Percentiles rank a stretch among this genome's conserved stretches.
phyloP scores from a whole-genome alignment of 805 yeast species.

The Candida piceae region DNA sequence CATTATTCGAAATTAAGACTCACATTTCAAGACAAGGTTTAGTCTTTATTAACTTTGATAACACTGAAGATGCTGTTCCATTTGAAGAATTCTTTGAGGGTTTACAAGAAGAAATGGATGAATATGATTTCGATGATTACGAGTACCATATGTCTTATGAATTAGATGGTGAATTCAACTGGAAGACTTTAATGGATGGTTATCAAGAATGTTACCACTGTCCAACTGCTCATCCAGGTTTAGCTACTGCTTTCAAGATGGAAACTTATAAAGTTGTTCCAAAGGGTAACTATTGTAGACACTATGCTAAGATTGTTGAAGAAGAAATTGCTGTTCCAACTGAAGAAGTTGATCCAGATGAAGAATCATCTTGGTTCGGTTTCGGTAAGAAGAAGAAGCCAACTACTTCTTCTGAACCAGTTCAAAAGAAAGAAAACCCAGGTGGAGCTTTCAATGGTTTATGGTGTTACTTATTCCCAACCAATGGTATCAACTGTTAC shows the following conservation, averaged over 20 bases:
- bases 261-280: constrained; percentile 63
- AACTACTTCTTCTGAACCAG: constrained; percentile 17
- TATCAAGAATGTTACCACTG: constrained; percentile 67
- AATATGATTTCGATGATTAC: constrained; percentile 55
- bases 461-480: constrained; percentile 60
- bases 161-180: constrained; percentile 57
- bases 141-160: constrained; percentile 63
- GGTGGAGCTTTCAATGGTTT: constrained; percentile 61
- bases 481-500: constrained; percentile 57
- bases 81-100: constrained; percentile 52
- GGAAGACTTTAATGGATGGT: constrained; percentile 66
- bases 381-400: constrained; percentile 33
- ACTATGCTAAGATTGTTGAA: constrained; percentile 49
- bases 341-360: constrained; percentile 30
- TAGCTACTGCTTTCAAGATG: constrained; percentile 53
- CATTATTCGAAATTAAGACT: constrained; percentile 49
- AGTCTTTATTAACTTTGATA: constrained; percentile 51
- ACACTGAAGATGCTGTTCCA: constrained; percentile 36
- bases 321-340: constrained; percentile 28
- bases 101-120: constrained; percentile 46
- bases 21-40: constrained; percentile 53
- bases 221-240: constrained; percentile 64
- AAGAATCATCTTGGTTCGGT: constrained; percentile 48
- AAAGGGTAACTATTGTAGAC: constrained; percentile 54
- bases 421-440: constrained; percentile 38